Conservation (phyloP, 2,329 filamentous ascomycete genomes). For the Ramularia endophylla region DNA sequence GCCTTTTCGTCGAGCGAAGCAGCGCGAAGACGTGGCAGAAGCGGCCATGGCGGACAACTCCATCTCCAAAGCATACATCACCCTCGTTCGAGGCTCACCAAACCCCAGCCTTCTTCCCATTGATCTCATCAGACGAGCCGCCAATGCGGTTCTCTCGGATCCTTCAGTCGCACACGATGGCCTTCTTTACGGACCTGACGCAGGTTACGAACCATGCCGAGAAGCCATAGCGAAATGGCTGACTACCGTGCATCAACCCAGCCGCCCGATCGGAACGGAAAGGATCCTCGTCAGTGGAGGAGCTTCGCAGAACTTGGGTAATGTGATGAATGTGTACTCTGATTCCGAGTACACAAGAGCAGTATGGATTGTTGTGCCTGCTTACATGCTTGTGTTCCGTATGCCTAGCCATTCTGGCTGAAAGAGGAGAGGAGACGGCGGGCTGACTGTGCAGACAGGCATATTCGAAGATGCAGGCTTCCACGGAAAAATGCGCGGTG, state of each 20-base stretch:
- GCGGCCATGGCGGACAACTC: no score
- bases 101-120: slow-evolving; percentile 59
- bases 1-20: no score
- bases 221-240: slow-evolving; percentile 67
- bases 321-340: slow-evolving; percentile 70
- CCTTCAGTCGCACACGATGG: slow-evolving; percentile 54
- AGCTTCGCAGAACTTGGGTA: slow-evolving; percentile 75
- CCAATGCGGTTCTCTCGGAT: slow-evolving; percentile 56
- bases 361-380: slow-evolving; percentile 76
- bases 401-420: no score
- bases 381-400: slow-evolving; percentile 75
- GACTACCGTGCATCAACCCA: slow-evolving; percentile 50
- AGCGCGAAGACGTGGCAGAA: no score
- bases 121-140: slow-evolving; percentile 54
- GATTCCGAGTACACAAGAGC: slow-evolving; percentile 69
- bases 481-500: slow-evolving; percentile 56
- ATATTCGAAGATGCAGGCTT: slow-evolving; percentile 82
- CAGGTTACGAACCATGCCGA: slow-evolving; percentile 65
- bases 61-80: slow-evolving; percentile 39
- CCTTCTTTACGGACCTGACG: slow-evolving; percentile 75
- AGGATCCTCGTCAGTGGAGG: slow-evolving; percentile 79
- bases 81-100: slow-evolving; percentile 65
- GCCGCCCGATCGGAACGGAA: slow-evolving; percentile 41
- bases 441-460: no score
- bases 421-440: no score